phyloP scores from a whole-genome alignment of 345 rosid species.

The Syzygium aromaticum region DNA sequence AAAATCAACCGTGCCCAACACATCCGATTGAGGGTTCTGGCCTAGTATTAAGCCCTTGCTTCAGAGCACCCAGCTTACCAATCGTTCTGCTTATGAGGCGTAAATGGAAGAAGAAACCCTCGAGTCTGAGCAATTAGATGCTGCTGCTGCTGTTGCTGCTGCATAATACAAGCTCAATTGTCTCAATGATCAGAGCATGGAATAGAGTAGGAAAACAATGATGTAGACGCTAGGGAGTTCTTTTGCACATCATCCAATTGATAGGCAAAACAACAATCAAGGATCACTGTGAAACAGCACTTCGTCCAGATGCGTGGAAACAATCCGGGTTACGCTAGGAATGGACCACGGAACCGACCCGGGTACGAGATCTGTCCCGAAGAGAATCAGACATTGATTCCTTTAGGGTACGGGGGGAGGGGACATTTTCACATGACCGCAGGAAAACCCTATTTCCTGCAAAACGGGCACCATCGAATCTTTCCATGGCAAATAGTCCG shows the following conservation, averaged over 20 bases:
- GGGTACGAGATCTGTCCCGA: background rate
- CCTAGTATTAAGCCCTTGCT: background rate
- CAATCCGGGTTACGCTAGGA: background rate
- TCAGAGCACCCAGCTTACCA: background rate
- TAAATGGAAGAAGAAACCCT: background rate
- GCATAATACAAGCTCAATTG: background rate
- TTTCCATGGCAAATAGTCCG: background rate
- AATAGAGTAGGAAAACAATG: background rate
- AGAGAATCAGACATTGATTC: conserved; percentile 11
- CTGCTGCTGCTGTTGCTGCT: background rate
- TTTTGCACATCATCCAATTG: background rate
- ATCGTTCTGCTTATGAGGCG: background rate
- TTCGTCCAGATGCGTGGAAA: background rate
- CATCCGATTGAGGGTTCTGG: background rate
- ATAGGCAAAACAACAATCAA: background rate
- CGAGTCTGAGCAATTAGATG: background rate
- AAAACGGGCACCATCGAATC: background rate
- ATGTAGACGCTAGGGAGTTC: background rate
- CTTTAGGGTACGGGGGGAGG: background rate
- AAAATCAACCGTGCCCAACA: background rate
- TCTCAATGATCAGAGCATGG: background rate
- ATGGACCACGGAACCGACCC: background rate
- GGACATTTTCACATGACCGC: background rate
- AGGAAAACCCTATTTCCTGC: conserved; percentile 1
- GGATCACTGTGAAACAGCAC: background rate